phyloP scores from a whole-genome alignment of 2,329 filamentous ascomycete species.

The Phialophora expanda region DNA sequence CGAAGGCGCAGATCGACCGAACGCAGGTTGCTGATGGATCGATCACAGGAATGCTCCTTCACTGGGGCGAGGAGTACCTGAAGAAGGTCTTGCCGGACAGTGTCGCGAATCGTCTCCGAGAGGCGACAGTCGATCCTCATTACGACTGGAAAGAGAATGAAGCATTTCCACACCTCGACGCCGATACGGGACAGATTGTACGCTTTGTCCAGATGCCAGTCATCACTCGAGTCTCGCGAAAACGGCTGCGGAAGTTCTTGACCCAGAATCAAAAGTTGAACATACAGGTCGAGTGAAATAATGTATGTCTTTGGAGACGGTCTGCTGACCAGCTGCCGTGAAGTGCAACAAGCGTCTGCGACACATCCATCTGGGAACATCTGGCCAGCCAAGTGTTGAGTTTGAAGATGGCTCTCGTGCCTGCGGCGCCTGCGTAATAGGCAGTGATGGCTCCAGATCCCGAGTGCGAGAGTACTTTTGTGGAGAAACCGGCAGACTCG shows the following conservation, averaged over 20 bases:
- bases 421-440: constrained; percentile 35
- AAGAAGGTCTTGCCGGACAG: constrained; percentile 8
- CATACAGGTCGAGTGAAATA: constrained; percentile 1
- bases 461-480: constrained; percentile 33
- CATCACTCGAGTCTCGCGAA: constrained; percentile 12
- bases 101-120: constrained; percentile 3
- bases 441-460: constrained; percentile 40
- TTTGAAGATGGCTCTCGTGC: constrained; percentile 35
- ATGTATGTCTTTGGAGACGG: background rate
- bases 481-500: constrained; percentile 2
- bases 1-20: background rate
- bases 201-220: constrained; percentile 7
- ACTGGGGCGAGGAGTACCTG: constrained; percentile 18
- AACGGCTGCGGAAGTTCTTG: constrained; percentile 15
- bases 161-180: constrained; percentile 14
- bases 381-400: constrained; percentile 11
- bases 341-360: constrained; percentile 2
- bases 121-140: constrained; percentile 15
- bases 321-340: background rate
- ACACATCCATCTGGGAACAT: background rate
- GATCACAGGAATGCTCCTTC: constrained; percentile 15
- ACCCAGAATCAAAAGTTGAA: constrained; percentile 14
- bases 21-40: background rate
- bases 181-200: constrained; percentile 18
- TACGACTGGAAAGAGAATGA: constrained; percentile 8